These are phyloP conservation scores for Phoma sp. DNA, from an alignment of 2,329 filamentous ascomycete species.

Conservation along the genomic window DNA sequence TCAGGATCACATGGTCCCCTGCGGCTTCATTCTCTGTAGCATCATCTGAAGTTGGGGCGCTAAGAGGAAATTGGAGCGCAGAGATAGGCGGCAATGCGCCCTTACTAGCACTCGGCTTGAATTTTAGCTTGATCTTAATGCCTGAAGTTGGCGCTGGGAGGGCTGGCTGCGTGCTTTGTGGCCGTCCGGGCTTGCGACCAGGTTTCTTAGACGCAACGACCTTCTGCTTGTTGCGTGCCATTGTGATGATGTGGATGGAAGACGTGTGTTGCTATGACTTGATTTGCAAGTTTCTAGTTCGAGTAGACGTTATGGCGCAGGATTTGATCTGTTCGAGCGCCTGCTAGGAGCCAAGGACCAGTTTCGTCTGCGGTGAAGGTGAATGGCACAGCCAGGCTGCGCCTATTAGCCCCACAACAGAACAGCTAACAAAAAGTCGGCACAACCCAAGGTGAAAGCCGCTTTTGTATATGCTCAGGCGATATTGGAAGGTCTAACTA, in stretches of 20 bases:
- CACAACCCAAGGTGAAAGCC: neutral
- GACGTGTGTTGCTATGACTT: too few species aligned
- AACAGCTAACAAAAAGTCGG: neutral
- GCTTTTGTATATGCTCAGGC: too few species aligned
- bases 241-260: too few species aligned
- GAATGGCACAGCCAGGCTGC: neutral
- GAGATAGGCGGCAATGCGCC: neutral
- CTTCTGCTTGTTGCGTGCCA: conserved; percentile 9
- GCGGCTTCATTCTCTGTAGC: neutral
- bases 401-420: neutral
- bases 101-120: neutral
- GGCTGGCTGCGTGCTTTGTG: neutral
- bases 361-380: conserved; percentile 1
- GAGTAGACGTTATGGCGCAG: too few species aligned
- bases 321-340: too few species aligned
- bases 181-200: neutral
- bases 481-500: too few species aligned
- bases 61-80: neutral
- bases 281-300: too few species aligned
- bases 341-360: neutral
- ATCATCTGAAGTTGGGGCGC: conserved; percentile 2
- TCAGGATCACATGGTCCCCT: neutral
- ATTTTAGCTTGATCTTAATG: neutral
- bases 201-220: neutral
- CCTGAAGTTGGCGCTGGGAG: neutral